Conservation (phyloP, 768 basidiomycete species). For the Daedaleopsis nitida region DNA sequence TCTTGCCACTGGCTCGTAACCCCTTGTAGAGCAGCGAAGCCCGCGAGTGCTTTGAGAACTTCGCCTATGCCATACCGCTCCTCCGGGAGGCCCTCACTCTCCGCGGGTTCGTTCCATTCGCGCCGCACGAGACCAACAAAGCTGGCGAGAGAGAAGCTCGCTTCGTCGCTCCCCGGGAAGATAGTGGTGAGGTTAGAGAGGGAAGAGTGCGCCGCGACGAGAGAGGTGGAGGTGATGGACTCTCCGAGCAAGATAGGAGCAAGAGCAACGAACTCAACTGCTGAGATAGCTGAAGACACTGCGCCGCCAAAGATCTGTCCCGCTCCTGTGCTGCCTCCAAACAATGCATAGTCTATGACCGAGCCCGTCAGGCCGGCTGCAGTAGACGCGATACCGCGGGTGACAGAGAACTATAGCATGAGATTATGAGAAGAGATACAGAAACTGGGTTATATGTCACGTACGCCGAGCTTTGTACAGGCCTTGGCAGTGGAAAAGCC, state of each 20-base stretch:
- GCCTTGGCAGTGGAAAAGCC: constrained; percentile 69
- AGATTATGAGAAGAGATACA: constrained; percentile 7
- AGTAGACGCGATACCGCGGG: constrained; percentile 59
- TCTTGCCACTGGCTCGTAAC: constrained; percentile 84
- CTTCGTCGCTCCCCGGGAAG: constrained; percentile 76
- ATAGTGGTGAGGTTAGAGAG: constrained; percentile 73
- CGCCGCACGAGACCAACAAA: constrained; percentile 80
- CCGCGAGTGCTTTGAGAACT: constrained; percentile 69
- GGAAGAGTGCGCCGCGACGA: constrained; percentile 73
- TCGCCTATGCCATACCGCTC: constrained; percentile 65
- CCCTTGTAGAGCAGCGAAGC: constrained; percentile 80
- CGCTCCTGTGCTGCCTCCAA: constrained; percentile 61
- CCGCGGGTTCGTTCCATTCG: constrained; percentile 66
- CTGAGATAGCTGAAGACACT: constrained; percentile 59
- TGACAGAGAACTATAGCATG: constrained; percentile 60
- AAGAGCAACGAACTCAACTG: constrained; percentile 72
- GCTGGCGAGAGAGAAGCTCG: constrained; percentile 77
- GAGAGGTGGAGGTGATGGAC: constrained; percentile 73
- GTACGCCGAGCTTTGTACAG: constrained; percentile 70
- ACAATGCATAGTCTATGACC: constrained; percentile 65
- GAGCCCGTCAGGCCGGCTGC: constrained; percentile 60
- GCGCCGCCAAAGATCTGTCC: constrained; percentile 59
- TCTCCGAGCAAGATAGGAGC: constrained; percentile 76
- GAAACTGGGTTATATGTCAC: constrained; percentile 26
- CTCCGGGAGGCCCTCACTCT: constrained; percentile 55